Evolutionary conservation across 352 stramenopile species (phyloP), one percentile per base, ranked within the genome.

Genomic region (Phytophthora europaea): DNA sequence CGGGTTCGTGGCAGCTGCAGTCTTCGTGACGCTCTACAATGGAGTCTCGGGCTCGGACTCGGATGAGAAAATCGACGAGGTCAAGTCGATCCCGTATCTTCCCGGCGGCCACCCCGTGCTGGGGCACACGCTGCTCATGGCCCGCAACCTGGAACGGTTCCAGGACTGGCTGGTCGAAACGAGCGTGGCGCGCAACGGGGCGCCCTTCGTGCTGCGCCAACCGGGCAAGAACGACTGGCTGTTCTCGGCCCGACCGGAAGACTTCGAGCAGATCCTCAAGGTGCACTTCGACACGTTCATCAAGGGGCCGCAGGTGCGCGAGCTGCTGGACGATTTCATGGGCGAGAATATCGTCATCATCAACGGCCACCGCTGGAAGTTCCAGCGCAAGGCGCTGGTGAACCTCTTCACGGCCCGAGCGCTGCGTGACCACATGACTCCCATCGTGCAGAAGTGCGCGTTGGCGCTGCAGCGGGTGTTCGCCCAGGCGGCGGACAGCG

Each of bases 231-330:
- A 84, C 34, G 70, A 78, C 61, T 79, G 72, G 70, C 34, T 88
- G 40, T 75, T 87, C 31, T 70, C 83, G 6, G 68, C 80, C 6
- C 69, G 78, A 13, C 80, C 82, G 0, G 56, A 83, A 31, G 61
- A 82, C 48, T 87, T 87, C 22, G 78, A 91, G 36, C 80, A 91
- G 50, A 78, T 91, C 40, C 48, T 86, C n/a, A 75, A 75, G 52
- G 72, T 73, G 12, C 83, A 91, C 34, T 88, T 86, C 43, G 80
- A 86, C 23, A 78, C 63, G 36, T 90, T 90, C 40, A 73, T 76
- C 47, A 90, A 89, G 58, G 83, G 83, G 5, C 60, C 60, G 0
- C 75, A 84, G 54, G 71, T 88, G 16, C 59, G 56, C 4, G 72
- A 88, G 12, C 38, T 79, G 10, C 51, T 87, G 8, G 64, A 76